Evolutionary conservation across 2,329 filamentous ascomycete genomes (phyloP).

Genomic region (Penicillium freii): DNA sequence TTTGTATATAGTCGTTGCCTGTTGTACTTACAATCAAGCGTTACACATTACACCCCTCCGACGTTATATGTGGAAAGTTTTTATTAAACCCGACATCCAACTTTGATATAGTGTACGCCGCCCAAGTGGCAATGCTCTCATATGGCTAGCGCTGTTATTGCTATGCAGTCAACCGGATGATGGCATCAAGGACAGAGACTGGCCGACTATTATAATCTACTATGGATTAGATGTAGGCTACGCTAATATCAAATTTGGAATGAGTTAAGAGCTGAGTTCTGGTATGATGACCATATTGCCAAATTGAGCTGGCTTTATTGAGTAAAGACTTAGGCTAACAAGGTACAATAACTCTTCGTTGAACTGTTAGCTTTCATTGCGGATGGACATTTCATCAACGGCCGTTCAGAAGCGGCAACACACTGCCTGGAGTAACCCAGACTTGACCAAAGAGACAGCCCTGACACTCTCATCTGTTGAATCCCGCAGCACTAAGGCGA

Average conservation of each 20-base stretch:
- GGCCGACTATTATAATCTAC: background rate
- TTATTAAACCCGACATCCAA: background rate
- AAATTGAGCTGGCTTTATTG: no score
- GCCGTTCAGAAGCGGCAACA: background rate
- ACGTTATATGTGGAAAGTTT: background rate
- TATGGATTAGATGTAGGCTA: background rate
- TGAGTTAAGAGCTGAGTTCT: background rate
- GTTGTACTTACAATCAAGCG: background rate
- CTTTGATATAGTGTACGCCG: background rate
- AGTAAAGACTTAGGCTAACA: background rate
- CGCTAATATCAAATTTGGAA: background rate
- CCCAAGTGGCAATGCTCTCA: background rate
- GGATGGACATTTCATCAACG: background rate
- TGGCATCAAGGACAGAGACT: background rate
- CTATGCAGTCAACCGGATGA: background rate
- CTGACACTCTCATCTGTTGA: background rate
- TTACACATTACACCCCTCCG: no score
- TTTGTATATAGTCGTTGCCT: background rate
- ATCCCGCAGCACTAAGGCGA: background rate
- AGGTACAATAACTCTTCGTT: no score
- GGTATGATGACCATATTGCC: background rate
- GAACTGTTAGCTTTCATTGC: background rate
- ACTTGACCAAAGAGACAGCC: background rate
- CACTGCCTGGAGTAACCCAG: background rate
- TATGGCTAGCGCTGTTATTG: background rate